Conservation (phyloP, 352 stramenopile species). For the Globisporangium sylvaticum region DNA sequence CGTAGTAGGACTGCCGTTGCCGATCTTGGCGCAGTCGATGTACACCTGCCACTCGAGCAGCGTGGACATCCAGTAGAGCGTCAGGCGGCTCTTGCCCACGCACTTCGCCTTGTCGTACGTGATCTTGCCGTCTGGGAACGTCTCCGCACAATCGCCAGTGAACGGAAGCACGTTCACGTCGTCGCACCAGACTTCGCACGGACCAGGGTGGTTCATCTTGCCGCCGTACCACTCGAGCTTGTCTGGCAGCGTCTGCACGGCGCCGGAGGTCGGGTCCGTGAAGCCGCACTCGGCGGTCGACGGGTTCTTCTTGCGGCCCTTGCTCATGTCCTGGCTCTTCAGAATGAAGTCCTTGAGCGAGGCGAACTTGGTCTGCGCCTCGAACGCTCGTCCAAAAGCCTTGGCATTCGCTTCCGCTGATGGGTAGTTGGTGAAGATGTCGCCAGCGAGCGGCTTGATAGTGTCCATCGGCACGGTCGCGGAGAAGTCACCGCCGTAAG, state of each 20-base stretch:
- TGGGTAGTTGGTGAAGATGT: too few relatives aligned
- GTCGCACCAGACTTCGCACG: constrained; percentile 5
- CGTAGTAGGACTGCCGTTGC: background rate
- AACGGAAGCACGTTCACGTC: background rate
- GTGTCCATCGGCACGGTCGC: too few relatives aligned
- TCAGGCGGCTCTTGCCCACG: constrained; percentile 25
- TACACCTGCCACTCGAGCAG: constrained; percentile 18
- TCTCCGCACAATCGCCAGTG: background rate
- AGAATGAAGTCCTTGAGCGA: constrained; percentile 6
- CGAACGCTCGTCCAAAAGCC: background rate
- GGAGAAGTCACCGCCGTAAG: too few relatives aligned
- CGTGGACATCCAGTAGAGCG: constrained; percentile 33
- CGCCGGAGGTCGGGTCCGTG: background rate
- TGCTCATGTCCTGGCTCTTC: constrained; percentile 4
- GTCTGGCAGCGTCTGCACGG: background rate
- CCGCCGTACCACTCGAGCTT: background rate
- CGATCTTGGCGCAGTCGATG: constrained; percentile 11
- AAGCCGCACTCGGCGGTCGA: background rate
- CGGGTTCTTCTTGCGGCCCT: background rate
- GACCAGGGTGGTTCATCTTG: background rate
- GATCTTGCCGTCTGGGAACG: background rate
- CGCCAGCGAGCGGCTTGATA: too few relatives aligned
- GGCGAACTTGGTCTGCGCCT: background rate
- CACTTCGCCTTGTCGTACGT: constrained; percentile 26
- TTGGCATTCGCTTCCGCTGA: too few relatives aligned